These are phyloP conservation scores for Oleoguttula mirabilis DNA, from an alignment of 495 filamentous ascomycete species.

Conservation along the genomic window DNA sequence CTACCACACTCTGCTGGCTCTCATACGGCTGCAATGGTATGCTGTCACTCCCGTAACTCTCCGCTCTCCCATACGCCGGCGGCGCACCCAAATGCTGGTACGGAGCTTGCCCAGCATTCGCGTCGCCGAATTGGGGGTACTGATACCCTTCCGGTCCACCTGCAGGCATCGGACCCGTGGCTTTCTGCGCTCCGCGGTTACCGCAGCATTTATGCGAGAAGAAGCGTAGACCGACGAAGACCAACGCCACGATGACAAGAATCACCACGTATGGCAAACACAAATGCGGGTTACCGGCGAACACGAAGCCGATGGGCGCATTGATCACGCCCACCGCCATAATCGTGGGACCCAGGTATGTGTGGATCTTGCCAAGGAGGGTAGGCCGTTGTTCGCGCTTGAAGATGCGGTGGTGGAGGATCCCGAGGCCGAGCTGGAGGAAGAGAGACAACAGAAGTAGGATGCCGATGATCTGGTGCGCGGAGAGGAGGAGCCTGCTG, in stretches of 20 bases:
- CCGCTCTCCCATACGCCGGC: conserved; percentile 4
- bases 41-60: conserved; percentile 4
- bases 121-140: conserved; percentile 4
- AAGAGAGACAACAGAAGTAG: conserved; percentile 38
- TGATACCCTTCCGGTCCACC: conserved; percentile 5
- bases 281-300: conserved; percentile 17
- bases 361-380: conserved; percentile 31
- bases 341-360: conserved; percentile 42
- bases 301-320: conserved; percentile 34
- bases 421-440: conserved; percentile 36
- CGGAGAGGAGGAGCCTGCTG: conserved; percentile 40
- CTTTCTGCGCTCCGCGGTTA: not conserved
- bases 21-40: conserved; percentile 11
- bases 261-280: conserved; percentile 7
- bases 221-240: conserved; percentile 6
- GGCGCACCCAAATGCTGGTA: conserved; percentile 1
- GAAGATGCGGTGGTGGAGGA: conserved; percentile 39
- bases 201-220: conserved; percentile 2
- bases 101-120: not conserved
- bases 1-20: conserved; percentile 6
- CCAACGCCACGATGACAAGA: conserved; percentile 1
- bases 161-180: not conserved
- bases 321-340: conserved; percentile 40
- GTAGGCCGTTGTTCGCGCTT: conserved; percentile 34
- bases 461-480: conserved; percentile 50